Evolutionary conservation across 345 rosid genomes (phyloP), one percentile per base, ranked within the genome.

Genomic region (Excoecaria agallocha): DNA sequence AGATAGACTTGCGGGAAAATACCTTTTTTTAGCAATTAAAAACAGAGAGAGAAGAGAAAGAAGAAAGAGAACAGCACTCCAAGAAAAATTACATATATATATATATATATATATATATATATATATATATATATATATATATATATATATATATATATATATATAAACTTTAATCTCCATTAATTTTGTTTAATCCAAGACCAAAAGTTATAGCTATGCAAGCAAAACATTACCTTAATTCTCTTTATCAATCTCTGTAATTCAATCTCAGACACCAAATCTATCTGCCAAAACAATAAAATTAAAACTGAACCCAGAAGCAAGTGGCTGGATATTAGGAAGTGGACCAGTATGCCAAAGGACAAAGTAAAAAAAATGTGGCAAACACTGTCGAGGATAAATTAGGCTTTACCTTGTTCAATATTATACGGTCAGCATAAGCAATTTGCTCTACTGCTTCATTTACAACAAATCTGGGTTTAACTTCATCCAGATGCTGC

Each of bases 371-470:
- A 38, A 75, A 65, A n/a, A n/a, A n/a, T n/a, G n/a, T n/a, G n/a
- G n/a, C n/a, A n/a, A n/a, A n/a, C n/a, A n/a, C n/a, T n/a, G n/a
- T n/a, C n/a, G 43, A 70, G 50, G n/a, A n/a, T n/a, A 54, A 56
- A 66, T 11, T 17, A 35, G 61, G 58, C 52, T 74, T 66, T 11
- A 90, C 92, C 91, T 90, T 90, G 81, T 90, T 90, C 84, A 90
- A 69, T 71, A 90, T 84, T 68, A 90, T 84, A 50, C 91, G 95
- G 54, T 90, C 95, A 74, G 95, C 95, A 77, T 86, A 90, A 63
- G 95, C 95, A 74, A 90, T 83, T 84, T 90, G 92, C 60, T 90
- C 95, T 56, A 88, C 88, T n/a, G 92, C 87, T 74, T 88, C 95
- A 76, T 88, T 90, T 64, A 88, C 95, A 61, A 90, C 88, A 82